Conservation (phyloP, 2,329 filamentous ascomycete genomes). For the Pleoardoris graminearum region DNA sequence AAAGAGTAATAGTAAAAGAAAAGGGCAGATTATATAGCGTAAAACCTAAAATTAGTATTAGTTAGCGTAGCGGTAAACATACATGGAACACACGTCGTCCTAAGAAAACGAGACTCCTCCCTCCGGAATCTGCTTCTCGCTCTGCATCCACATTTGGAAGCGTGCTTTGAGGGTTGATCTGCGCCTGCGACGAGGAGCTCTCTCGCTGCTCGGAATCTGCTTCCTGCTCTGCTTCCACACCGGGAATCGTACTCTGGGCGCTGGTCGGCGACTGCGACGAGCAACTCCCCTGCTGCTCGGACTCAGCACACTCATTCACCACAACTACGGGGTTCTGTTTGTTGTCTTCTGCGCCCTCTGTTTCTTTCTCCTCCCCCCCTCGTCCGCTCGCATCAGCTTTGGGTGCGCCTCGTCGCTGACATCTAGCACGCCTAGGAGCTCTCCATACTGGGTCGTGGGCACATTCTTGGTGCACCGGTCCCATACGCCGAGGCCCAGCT, state of each 20-base stretch:
- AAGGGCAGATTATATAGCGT: no score
- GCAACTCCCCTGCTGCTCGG: no score
- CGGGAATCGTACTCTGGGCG: neutral
- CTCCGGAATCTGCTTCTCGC: no score
- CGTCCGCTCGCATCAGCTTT: neutral
- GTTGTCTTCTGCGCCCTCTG: neutral
- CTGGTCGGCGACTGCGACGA: no score
- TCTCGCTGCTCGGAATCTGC: neutral
- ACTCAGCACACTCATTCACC: no score
- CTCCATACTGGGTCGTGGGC: neutral
- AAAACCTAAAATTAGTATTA: no score
- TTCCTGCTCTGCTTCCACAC: no score
- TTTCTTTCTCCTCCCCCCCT: neutral
- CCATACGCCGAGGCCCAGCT: slow-evolving; percentile 4
- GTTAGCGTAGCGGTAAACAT: no score
- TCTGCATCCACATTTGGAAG: neutral
- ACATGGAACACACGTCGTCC: no score
- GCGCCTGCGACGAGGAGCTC: neutral
- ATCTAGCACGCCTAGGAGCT: slow-evolving; percentile 1
- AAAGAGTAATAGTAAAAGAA: no score
- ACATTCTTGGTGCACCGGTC: neutral
- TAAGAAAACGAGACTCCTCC: no score
- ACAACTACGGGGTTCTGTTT: neutral
- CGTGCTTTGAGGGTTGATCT: neutral
- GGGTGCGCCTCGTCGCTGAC: slow-evolving; percentile 1